Base-by-base conservation (phyloP, 306 rosid genomes). In the Delonix regia region DNA sequence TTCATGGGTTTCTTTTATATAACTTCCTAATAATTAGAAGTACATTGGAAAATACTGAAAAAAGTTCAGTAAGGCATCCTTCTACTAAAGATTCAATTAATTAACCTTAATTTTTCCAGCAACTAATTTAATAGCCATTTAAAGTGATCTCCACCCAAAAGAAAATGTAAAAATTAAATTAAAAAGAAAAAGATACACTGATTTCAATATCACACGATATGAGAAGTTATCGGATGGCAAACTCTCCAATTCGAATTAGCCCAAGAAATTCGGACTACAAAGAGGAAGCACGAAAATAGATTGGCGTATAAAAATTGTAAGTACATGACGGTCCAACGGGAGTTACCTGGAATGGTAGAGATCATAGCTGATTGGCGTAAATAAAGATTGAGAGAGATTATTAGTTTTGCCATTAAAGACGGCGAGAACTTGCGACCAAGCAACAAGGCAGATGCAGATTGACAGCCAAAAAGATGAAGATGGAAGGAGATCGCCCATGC, bases 311-410 rank as follows among this genome's bases (percentile, higher is more conserved):
- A 9, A 18, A 41, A 19, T 14, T 16, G 33, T 11, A 25, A 62
- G 11, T n/a, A 51, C 19, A 16, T 0, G 59, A 21, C 11, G 52
- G 9, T 66, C 25, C 16, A 18, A 53, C 28, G 25, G 47, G 45
- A 72, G 70, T 73, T 34, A 88, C 98, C 97, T 88, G 82, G 97
- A 94, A 83, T 88, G 97, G 78, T 92, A 94, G 79, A 94, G 95
- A 90, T 94, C 93, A 81, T 82, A 88, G 74, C 92, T 82, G 84
- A 94, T 90, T 49, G 84, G 87, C 36, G 87, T 83, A 45, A 82
- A 16, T 67, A 81, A 66, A 74, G 71, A 21, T 16, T 33, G 61
- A 55, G 76, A 72, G 74, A 64, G 81, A 86, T 84, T 86, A 74
- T 77, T 28, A 33, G 69, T 9, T 9, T 82, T 60, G 75, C 83